Evolutionary conservation across 345 rosid genomes (phyloP).

Genomic region (Erucastrum elatum): DNA sequence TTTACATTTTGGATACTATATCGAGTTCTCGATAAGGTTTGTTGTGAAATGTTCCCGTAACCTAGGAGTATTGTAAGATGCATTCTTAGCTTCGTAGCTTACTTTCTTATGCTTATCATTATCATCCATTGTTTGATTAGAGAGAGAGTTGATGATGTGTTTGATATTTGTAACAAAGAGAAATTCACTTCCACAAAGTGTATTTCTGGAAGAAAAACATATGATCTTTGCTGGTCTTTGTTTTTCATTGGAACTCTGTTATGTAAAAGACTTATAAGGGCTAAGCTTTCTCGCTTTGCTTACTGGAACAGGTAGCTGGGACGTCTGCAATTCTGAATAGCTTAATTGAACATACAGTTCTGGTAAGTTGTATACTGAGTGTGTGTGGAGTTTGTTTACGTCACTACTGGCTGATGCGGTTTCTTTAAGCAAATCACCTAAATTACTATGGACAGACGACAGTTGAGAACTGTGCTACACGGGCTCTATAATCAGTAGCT

Average conservation of each 20-base stretch:
- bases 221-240: not conserved
- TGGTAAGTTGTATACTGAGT: slow-evolving; percentile 54
- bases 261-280: not conserved
- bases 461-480: slow-evolving; percentile 99
- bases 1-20: slow-evolving; percentile 21
- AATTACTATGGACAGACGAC: slow-evolving; percentile 64
- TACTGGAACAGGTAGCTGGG: slow-evolving; percentile 82
- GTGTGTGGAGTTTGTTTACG: not conserved
- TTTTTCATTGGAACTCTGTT: too few species aligned
- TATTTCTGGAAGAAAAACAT: not conserved
- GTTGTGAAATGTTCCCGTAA: not conserved
- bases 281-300: slow-evolving; percentile 9
- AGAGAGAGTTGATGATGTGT: slow-evolving; percentile 8
- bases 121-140: not conserved
- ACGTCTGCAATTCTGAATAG: slow-evolving; percentile 93
- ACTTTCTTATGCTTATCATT: not conserved
- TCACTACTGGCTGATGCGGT: not conserved
- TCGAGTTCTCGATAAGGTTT: slow-evolving; percentile 38
- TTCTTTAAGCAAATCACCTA: not conserved
- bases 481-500: slow-evolving; percentile 79
- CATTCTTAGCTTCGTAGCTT: not conserved
- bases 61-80: not conserved
- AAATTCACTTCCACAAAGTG: not conserved
- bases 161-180: slow-evolving; percentile 7
- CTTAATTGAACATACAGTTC: slow-evolving; percentile 88